Percentiles rank a stretch among this genome's conserved stretches.
Evolutionary conservation across 306 rosid genomes (phyloP).

Genomic region (Casuarina cunninghamiana): DNA sequence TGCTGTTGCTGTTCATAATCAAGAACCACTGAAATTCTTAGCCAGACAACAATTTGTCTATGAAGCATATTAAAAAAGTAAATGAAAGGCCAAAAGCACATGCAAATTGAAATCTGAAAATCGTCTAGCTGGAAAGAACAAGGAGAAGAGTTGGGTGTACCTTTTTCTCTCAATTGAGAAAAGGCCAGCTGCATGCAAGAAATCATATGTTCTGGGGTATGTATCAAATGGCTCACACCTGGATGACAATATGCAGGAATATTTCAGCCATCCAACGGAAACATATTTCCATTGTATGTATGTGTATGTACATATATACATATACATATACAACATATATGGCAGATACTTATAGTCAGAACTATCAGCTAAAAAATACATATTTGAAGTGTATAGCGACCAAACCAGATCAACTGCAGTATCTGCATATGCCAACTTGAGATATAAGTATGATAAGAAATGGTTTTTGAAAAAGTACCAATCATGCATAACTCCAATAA

Average conservation of each 20-base stretch:
- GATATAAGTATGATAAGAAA: conserved; percentile 11
- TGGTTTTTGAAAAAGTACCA: conserved; percentile 52
- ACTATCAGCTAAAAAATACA: neutral
- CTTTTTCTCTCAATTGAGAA: conserved; percentile 81
- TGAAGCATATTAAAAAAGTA: neutral
- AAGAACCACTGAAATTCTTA: neutral
- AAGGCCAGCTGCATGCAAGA: conserved; percentile 81
- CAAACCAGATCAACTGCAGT: neutral
- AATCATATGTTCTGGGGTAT: conserved; percentile 94
- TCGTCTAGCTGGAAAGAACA: conserved; percentile 8
- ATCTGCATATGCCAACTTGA: conserved; percentile 9
- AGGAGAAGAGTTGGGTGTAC: conserved; percentile 41
- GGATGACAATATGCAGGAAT: conserved; percentile 20
- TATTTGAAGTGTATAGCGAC: neutral
- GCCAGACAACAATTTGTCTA: neutral
- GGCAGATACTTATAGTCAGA: neutral
- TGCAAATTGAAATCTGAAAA: conserved; percentile 3
- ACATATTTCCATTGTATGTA: neutral
- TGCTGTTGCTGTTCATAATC: neutral
- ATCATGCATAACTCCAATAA: conserved; percentile 93
- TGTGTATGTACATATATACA: neutral
- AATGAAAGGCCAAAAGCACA: neutral
- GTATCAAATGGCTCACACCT: conserved; percentile 99
- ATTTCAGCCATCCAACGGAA: neutral
- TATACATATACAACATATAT: neutral